phyloP scores from a whole-genome alignment of 2,329 filamentous ascomycete species.

The Colletotrichum lindemuthianum region DNA sequence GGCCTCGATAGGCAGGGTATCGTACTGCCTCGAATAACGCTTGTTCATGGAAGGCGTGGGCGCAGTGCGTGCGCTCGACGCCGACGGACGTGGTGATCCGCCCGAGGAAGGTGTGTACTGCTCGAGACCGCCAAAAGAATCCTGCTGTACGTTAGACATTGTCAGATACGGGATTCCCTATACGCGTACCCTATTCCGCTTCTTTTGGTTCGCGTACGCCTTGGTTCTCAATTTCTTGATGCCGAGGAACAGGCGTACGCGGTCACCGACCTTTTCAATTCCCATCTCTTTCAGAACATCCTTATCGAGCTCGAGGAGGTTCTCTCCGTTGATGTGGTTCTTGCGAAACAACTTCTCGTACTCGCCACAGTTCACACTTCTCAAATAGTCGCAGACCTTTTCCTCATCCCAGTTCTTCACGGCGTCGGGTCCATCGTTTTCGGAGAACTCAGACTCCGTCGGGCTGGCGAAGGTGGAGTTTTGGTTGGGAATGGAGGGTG shows the following conservation, averaged over 20 bases:
- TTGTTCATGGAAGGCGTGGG: conserved; percentile 62
- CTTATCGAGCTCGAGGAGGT: conserved; percentile 96
- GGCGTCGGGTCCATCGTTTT: conserved; percentile 78
- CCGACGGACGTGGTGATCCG: conserved; percentile 68
- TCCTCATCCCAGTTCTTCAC: conserved; percentile 92
- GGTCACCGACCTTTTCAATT: conserved; percentile 96
- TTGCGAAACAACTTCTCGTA: conserved; percentile 90
- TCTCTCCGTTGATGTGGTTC: conserved; percentile 98
- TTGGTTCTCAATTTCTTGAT: conserved; percentile 86
- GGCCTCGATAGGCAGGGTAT: conserved; percentile 55
- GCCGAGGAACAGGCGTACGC: conserved; percentile 87
- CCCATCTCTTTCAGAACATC: conserved; percentile 97
- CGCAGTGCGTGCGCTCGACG: conserved; percentile 55
- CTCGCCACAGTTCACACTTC: conserved; percentile 90
- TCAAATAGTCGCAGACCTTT: conserved; percentile 89
- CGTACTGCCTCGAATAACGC: conserved; percentile 72
- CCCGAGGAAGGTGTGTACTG: conserved; percentile 69
- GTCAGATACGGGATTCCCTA: neutral
- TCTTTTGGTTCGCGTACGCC: conserved; percentile 80
- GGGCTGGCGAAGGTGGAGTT: conserved; percentile 78
- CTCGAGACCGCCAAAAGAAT: conserved; percentile 86
- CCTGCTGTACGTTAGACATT: conserved; percentile 59
- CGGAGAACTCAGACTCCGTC: conserved; percentile 93
- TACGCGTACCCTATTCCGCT: conserved; percentile 80
- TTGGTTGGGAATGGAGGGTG: conserved; percentile 57